phyloP scores from a whole-genome alignment of 2,329 filamentous ascomycete genomes.

The Trichoderma sp. region DNA sequence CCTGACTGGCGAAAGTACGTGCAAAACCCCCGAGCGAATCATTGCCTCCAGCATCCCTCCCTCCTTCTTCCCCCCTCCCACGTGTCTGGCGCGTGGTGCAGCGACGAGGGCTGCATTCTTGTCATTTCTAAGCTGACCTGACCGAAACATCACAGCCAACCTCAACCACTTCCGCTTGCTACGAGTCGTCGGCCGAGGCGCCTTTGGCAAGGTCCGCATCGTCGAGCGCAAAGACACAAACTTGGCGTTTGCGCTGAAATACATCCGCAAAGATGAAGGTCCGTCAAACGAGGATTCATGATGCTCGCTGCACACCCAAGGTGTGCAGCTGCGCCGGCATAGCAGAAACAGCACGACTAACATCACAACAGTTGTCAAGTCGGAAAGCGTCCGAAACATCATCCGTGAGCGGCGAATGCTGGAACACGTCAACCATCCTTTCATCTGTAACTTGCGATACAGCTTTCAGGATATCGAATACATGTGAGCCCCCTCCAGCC shows the following conservation, averaged over 20 bases:
- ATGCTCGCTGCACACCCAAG: not conserved
- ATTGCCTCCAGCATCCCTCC: slow-evolving; percentile 7
- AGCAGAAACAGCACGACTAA: slow-evolving; percentile 24
- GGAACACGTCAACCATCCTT: slow-evolving; percentile 95
- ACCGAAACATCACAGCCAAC: slow-evolving; percentile 63
- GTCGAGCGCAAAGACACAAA: slow-evolving; percentile 96
- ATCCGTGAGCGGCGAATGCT: slow-evolving; percentile 97
- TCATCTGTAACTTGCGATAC: slow-evolving; percentile 97
- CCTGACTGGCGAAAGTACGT: slow-evolving; percentile 84
- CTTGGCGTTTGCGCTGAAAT: slow-evolving; percentile 93
- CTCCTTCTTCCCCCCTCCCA: slow-evolving; percentile 17
- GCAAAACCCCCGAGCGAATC: slow-evolving; percentile 8
- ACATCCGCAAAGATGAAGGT: slow-evolving; percentile 99
- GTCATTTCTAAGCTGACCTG: not conserved
- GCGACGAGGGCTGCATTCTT: not conserved
- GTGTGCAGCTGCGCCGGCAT: not conserved
- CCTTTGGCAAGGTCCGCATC: slow-evolving; percentile 97
- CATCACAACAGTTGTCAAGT: slow-evolving; percentile 73
- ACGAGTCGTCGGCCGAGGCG: slow-evolving; percentile 93
- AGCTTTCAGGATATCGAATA: slow-evolving; percentile 99
- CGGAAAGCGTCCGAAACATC: slow-evolving; percentile 96
- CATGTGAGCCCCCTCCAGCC: slow-evolving; percentile 60
- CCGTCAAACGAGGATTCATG: slow-evolving; percentile 29
- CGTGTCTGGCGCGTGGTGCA: slow-evolving; percentile 12
- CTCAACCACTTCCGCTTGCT: slow-evolving; percentile 95